These are phyloP conservation scores for Neoscytalidium dimidiatum DNA, from an alignment of 2,329 filamentous ascomycete genomes.

Conservation along the genomic window DNA sequence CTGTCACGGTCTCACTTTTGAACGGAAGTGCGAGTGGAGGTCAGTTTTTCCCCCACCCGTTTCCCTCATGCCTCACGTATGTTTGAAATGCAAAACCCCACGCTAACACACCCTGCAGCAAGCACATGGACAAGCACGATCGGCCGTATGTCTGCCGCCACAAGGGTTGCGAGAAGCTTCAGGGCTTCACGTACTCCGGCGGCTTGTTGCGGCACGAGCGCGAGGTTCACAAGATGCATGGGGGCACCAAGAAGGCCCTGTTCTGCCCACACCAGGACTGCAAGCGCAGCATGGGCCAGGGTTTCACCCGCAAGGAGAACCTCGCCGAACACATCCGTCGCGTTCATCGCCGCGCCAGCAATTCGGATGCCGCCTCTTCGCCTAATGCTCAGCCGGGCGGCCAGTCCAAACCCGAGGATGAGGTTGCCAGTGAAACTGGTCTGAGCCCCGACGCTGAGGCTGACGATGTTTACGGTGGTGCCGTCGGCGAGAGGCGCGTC, in stretches of 20 bases:
- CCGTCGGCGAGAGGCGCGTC: slow-evolving; percentile 30
- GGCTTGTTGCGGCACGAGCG: slow-evolving; percentile 87
- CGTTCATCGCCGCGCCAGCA: slow-evolving; percentile 62
- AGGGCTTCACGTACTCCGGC: slow-evolving; percentile 93
- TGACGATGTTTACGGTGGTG: slow-evolving; percentile 27
- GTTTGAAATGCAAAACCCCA: slow-evolving; percentile 24
- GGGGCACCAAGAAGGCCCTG: slow-evolving; percentile 82
- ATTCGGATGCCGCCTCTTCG: slow-evolving; percentile 12
- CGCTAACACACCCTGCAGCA: slow-evolving; percentile 54
- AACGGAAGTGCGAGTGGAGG: slow-evolving; percentile 92
- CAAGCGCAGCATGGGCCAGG: slow-evolving; percentile 84
- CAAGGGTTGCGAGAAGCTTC: slow-evolving; percentile 84
- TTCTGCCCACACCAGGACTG: slow-evolving; percentile 86
- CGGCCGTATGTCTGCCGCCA: slow-evolving; percentile 85
- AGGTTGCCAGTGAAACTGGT: neutral
- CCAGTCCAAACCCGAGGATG: slow-evolving; percentile 1
- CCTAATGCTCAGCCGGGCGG: neutral
- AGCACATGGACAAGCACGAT: slow-evolving; percentile 98
- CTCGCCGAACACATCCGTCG: slow-evolving; percentile 89
- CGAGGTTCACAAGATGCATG: slow-evolving; percentile 89
- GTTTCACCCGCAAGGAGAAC: slow-evolving; percentile 92
- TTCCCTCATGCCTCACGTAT: neutral
- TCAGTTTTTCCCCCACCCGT: slow-evolving; percentile 53
- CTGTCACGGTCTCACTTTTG: slow-evolving; percentile 72
- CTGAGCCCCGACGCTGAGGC: slow-evolving; percentile 25